Evolutionary conservation across 2,329 filamentous ascomycete species (phyloP).

Genomic region (Ambrosiella beaveri): DNA sequence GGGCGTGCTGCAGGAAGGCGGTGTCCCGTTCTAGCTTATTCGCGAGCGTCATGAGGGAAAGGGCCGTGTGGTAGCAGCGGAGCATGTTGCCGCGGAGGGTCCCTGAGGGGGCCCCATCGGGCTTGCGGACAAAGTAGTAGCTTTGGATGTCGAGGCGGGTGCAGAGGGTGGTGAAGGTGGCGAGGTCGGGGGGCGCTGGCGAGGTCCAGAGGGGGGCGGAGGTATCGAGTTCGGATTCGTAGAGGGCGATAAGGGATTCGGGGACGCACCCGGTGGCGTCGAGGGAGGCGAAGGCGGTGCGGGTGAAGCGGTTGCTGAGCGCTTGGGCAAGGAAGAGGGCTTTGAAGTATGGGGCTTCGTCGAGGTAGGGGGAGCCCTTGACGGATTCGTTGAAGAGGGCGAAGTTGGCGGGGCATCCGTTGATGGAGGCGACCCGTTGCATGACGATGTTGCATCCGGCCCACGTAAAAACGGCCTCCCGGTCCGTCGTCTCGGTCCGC

Average conservation of each 20-base stretch:
- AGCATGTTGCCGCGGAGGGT: constrained; percentile 28
- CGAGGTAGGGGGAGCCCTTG: constrained; percentile 19
- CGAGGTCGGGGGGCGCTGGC: constrained; percentile 1
- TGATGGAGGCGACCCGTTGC: constrained; percentile 28
- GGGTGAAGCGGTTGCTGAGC: constrained; percentile 30
- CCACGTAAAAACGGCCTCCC: constrained; percentile 37
- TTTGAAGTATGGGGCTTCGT: constrained; percentile 9
- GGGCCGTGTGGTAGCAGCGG: constrained; percentile 31
- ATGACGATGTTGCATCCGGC: constrained; percentile 34
- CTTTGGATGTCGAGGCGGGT: constrained; percentile 35
- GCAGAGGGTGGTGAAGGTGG: constrained; percentile 28
- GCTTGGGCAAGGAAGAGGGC: constrained; percentile 3
- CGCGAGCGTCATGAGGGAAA: constrained; percentile 26
- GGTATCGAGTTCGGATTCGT: constrained; percentile 36
- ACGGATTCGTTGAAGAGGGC: constrained; percentile 28
- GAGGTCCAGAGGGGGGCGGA: constrained; percentile 18
- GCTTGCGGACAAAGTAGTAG: constrained; percentile 33
- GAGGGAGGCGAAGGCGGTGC: constrained; percentile 29
- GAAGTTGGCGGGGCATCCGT: constrained; percentile 29
- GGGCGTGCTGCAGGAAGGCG: constrained; percentile 28
- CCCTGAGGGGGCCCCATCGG: constrained; percentile 21
- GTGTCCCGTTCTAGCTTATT: constrained; percentile 25
- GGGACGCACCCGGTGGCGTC: constrained; percentile 30
- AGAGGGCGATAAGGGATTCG: constrained; percentile 28
- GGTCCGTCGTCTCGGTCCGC: constrained; percentile 28